Evolutionary conservation across 306 rosid genomes (phyloP), one percentile per base, ranked within the genome.

Genomic region (Hippophae tibetana): DNA sequence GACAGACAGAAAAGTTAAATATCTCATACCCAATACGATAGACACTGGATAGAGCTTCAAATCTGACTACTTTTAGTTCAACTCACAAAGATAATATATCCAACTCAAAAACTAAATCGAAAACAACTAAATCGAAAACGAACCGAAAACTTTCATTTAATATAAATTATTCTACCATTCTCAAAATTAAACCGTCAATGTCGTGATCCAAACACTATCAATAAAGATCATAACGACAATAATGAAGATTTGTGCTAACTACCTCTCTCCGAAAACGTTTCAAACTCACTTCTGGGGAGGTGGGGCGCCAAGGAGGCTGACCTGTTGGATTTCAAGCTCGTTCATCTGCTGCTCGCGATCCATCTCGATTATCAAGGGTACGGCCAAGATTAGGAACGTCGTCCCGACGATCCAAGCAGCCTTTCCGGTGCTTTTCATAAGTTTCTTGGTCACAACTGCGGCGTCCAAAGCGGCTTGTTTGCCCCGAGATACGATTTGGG

Each of bases 281-380:
- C 52, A 56, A 11, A 9, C 46, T 83, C 81, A 89, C 65, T 86
- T 81, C 44, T 41, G 79, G 7, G 38, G 38, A 31, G 54, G 51
- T 0, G 60, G 66, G 10, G 76, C 50, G 42, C 78, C 74, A 42
- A 68, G 74, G 12, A 74, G 45, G 26, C 56, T 65, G 14, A 67
- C 60, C 61, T 74, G 71, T 56, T 74, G 71, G 48, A 55, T n/a
- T 52, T 74, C 79, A 42, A 54, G 53, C 46, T 74, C 79, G 64
- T 23, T 64, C 8, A 48, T 11, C 67, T 57, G 63, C 62, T 74
- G 78, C 66, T 74, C 78, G 31, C 70, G 74, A n/a, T 74, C 78
- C 78, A 74, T 74, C 62, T 48, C 58, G 49, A 74, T 62, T 43
- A 69, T 51, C 54, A 75, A 61, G 27, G 79, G 79, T 5, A 75